Base-by-base conservation (phyloP, 1,284 basidiomycete genomes). In the Malassezia psittaci region DNA sequence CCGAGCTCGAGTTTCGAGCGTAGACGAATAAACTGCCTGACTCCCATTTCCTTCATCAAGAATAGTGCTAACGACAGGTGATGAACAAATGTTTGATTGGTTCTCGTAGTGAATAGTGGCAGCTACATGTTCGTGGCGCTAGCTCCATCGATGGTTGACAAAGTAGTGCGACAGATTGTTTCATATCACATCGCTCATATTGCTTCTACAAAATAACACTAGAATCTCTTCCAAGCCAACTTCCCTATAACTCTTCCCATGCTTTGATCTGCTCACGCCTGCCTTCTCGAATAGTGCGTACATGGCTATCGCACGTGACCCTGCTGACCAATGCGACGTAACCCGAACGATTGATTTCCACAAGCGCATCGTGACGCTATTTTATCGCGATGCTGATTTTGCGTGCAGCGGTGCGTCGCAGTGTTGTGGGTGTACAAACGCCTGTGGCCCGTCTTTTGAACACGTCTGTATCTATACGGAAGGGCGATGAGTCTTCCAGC, bases 1-100 rank as follows among this genome's bases (percentile, higher is more conserved):
- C 55, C 55, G 55, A 57, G 55, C 39, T n/a, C 44, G 18, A 29
- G 24, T 29, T 35, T 36, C 45, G 34, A 19, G 45, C 32, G 6
- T 7, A 24, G 43, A 45, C 21, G 43, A 45, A 29, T n/a, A 8
- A 45, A 13, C 10, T 33, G 43, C 11, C 43, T 45, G 43, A 45
- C 6, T 29, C 21, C 11, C 43, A 10, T 34, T 15, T 29, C 24
- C 24, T 29, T 29, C 6, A 2, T 10, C 24, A 29, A 9, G 43
- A 45, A 19, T 34, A 33, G 43, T 32, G 21, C 43, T 45, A 45
- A 45, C 43, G 15, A 13, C 24, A 45, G 43, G 19, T 18, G 24
- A 4, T 29, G 7, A 29, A 29, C 4, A 29, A 29, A 7, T 29
- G 24, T 29, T 29, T 3, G 24, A 3, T 29, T 29, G 7, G 24